Percentiles rank a stretch among this genome's conserved stretches.
These are phyloP conservation scores for Catunica adiposa DNA, from an alignment of 2,329 filamentous ascomycete genomes.

Conservation along the genomic window DNA sequence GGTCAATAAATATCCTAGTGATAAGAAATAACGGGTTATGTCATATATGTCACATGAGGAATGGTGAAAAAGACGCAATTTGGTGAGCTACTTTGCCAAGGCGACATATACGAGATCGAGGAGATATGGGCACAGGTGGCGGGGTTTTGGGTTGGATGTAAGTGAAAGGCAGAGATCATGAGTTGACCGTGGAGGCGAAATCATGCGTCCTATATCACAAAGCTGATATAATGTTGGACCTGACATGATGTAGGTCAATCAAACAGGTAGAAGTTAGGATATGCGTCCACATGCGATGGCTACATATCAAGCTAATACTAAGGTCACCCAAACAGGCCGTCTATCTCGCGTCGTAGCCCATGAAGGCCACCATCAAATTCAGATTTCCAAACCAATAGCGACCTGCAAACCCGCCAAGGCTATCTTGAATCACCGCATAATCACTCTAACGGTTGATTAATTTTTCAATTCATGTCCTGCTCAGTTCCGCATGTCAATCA, in stretches of 20 bases:
- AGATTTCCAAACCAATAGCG: too few relatives aligned
- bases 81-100: not conserved
- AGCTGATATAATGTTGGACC: not conserved
- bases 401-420: too few relatives aligned
- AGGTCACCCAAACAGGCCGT: too few relatives aligned
- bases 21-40: too few relatives aligned
- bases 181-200: not conserved
- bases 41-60: too few relatives aligned
- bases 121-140: not conserved
- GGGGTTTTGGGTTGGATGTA: not conserved
- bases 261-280: too few relatives aligned
- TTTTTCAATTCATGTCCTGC: not conserved
- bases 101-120: not conserved
- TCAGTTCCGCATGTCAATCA: not conserved
- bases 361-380: too few relatives aligned
- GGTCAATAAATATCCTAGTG: too few relatives aligned
- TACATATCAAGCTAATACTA: not conserved
- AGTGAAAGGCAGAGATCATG: not conserved
- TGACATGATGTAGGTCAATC: conserved; percentile 1
- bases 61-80: too few relatives aligned
- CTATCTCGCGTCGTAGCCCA: too few relatives aligned
- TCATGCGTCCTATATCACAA: not conserved
- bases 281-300: not conserved
- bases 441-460: too few relatives aligned
- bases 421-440: too few relatives aligned